phyloP scores from a whole-genome alignment of 139 green algal genomes.

The Raphidocelis subcapitata region DNA sequence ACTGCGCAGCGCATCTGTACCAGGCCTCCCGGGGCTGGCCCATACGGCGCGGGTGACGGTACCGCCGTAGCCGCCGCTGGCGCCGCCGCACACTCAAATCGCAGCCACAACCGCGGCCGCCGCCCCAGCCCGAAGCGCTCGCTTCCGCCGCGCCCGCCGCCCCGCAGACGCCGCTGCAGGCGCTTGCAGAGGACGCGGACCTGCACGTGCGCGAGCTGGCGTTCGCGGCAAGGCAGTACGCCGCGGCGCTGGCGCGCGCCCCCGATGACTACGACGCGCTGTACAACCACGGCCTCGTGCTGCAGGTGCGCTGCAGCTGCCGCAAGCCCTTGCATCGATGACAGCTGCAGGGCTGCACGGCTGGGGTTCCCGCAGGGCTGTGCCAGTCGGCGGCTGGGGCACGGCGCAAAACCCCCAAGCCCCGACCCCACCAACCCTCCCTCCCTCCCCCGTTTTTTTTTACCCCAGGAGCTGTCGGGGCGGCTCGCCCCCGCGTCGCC shows the following conservation, averaged over 20 bases:
- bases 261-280: constrained; percentile 51
- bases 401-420: no score
- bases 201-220: constrained; percentile 48
- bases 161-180: constrained; percentile 1
- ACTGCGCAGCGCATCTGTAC: no score
- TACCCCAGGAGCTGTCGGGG: constrained; percentile 15
- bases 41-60: no score
- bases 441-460: constrained; percentile 1
- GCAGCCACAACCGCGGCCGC: no score
- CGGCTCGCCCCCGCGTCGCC: constrained; percentile 1
- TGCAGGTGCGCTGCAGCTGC: constrained; percentile 63
- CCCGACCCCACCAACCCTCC: no score
- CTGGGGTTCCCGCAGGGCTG: no score
- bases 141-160: not conserved
- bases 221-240: constrained; percentile 49
- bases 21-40: no score
- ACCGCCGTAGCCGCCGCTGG: no score
- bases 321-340: not conserved
- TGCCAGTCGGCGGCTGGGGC: no score
- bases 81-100: no score
- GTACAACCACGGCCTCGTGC: constrained; percentile 70
- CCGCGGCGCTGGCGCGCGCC: not conserved
- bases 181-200: constrained; percentile 26
- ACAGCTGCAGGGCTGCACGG: no score
- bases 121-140: no score